Evolutionary conservation across 805 yeast genomes (phyloP), one percentile per base, ranked within the genome.

Genomic region (Metschnikowia henanensis): DNA sequence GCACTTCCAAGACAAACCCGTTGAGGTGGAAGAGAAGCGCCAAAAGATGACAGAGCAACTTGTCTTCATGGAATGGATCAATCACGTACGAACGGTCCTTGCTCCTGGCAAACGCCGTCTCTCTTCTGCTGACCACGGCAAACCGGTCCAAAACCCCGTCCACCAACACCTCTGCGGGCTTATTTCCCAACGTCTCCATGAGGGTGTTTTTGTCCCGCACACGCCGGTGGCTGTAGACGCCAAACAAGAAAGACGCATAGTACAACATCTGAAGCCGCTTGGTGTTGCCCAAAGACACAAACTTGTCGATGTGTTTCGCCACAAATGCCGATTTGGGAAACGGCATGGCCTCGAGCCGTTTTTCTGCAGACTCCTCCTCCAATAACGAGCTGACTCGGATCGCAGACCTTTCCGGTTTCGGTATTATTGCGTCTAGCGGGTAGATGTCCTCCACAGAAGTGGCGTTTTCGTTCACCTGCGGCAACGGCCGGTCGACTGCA

Each of bases 51-150:
- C 96, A 86, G 52, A 94, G 70, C 37, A 94, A 72, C 66, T 85
- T 89, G 66, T 89, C 96, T 64, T 89, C 96, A 59, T 81, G 79
- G 56, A 80, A 84, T 31, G 98, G 97, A 59, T 94, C 97, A 48
- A 94, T 79, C 49, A 78, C 72, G 61, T 79, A 92, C n/a, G 84
- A 76, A 54, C 83, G 78, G 50, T 84, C 89, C 60, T 83, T 84
- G n/a, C 86, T 69, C 62, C 79, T 82, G 50, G 80, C 76, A 39
- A 73, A 76, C 6, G 87, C 80, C 6, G 87, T 74, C 18, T 12
- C 16, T n/a, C 19, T n/a, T 8, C 41, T 23, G 55, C 77, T 79
- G 23, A 76, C 58, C 22, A 83, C 77, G 12, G 97, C 78, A 65
- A 89, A 94, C 47, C 85, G 75, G 38, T 76, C 76, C 47, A 94